Percentiles rank a stretch among this genome's conserved stretches.
Evolutionary conservation across 2,329 filamentous ascomycete genomes (phyloP).

Genomic region (Trichoderma arundinaceum): DNA sequence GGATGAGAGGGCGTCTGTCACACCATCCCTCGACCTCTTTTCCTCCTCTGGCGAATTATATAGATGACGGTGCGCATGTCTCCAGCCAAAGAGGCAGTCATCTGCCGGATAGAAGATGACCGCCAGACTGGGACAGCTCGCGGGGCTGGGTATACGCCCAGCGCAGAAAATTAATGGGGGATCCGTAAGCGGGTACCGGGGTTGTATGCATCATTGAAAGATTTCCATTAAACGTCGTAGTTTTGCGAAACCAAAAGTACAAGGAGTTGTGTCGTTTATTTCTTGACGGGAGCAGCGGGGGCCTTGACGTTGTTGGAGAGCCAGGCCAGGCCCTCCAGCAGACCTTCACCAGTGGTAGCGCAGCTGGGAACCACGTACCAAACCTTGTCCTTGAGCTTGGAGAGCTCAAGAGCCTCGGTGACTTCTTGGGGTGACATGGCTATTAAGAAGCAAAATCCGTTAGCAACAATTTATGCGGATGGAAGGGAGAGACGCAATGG

Average conservation of each 20-base stretch:
- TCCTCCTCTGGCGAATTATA: constrained; percentile 2
- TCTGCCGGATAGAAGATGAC: not conserved
- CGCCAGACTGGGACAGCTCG: not conserved
- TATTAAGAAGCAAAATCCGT: constrained; percentile 42
- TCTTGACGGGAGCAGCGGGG: constrained; percentile 60
- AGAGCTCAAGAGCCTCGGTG: constrained; percentile 76
- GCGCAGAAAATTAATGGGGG: constrained; percentile 9
- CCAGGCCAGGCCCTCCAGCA: constrained; percentile 83
- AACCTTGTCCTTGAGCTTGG: constrained; percentile 79
- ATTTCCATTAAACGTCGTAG: constrained; percentile 27
- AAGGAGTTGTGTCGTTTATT: constrained; percentile 45
- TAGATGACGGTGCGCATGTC: not conserved
- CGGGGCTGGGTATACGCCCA: constrained; percentile 4
- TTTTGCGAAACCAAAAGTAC: constrained; percentile 27
- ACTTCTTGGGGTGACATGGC: constrained; percentile 82
- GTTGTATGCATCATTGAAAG: constrained; percentile 25
- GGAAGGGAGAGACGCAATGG: not conserved
- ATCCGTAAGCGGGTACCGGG: constrained; percentile 11
- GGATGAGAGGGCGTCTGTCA: not conserved
- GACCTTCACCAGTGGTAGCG: constrained; percentile 79
- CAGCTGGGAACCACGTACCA: constrained; percentile 87
- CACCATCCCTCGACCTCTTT: not conserved
- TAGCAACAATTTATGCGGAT: not conserved
- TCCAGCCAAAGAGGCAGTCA: not conserved
- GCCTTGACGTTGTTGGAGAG: constrained; percentile 83